Conservation (phyloP, 164 flowering plant species). For the Aristolochia californica region DNA sequence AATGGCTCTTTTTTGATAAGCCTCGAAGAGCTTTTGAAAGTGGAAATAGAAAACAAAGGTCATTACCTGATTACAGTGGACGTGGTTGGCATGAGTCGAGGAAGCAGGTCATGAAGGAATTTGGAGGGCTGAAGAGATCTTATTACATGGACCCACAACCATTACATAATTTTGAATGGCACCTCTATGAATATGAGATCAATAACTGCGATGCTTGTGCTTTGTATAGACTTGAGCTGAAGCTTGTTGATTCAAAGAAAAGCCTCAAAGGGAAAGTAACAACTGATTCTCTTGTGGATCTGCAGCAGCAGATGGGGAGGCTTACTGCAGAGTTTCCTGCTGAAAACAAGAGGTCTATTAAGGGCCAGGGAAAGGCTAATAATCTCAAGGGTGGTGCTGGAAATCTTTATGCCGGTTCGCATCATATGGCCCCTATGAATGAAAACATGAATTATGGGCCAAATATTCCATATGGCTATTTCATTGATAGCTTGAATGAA, state of each 20-base stretch:
- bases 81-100: constrained; percentile 99
- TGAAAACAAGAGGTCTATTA: constrained; percentile 51
- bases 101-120: constrained; percentile 90
- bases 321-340: constrained; percentile 69
- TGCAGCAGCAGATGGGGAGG: constrained; percentile 92
- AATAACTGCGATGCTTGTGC: constrained; percentile 81
- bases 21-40: constrained; percentile 98
- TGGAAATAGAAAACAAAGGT: constrained; percentile 94
- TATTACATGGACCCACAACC: constrained; percentile 99
- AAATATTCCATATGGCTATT: constrained; percentile 33
- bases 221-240: constrained; percentile 76
- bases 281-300: constrained; percentile 72
- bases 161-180: constrained; percentile 69
- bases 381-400: constrained; percentile 24
- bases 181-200: constrained; percentile 94
- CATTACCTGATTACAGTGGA: constrained; percentile 92
- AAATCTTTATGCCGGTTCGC: constrained; percentile 17
- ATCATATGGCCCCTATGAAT: constrained; percentile 24
- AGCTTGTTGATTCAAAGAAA: constrained; percentile 83
- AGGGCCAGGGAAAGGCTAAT: constrained; percentile 38
- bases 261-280: constrained; percentile 54
- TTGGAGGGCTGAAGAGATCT: constrained; percentile 85
- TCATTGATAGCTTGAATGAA: constrained; percentile 36
- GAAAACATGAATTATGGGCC: constrained; percentile 36
- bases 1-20: constrained; percentile 98